Conservation (phyloP, 768 basidiomycete genomes). For the Tremella fuciformis region DNA sequence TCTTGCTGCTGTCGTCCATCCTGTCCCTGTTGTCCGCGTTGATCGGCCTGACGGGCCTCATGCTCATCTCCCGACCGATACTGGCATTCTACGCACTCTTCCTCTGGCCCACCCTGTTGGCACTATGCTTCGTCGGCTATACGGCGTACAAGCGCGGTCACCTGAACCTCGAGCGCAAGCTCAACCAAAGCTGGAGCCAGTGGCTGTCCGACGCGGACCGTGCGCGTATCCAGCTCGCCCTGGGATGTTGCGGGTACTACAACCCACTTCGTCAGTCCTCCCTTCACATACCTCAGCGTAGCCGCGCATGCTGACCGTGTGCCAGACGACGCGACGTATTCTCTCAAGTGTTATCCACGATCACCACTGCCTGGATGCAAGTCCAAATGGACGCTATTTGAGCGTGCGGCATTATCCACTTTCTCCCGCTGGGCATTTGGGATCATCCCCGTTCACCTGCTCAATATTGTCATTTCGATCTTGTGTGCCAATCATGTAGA, state of each 20-base stretch:
- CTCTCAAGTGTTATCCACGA: conserved; percentile 62
- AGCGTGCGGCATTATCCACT: conserved; percentile 56
- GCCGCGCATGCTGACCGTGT: neutral
- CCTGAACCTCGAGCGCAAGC: conserved; percentile 65
- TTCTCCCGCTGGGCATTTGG: conserved; percentile 61
- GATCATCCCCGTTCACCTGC: conserved; percentile 61
- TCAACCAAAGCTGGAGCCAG: conserved; percentile 67
- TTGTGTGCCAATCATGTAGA: conserved; percentile 69
- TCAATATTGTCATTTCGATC: conserved; percentile 62
- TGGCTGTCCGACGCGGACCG: conserved; percentile 61
- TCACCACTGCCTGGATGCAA: conserved; percentile 68
- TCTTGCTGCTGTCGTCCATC: conserved; percentile 62
- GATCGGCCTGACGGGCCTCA: conserved; percentile 61
- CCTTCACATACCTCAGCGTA: neutral
- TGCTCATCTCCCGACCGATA: conserved; percentile 67
- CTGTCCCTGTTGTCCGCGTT: conserved; percentile 62
- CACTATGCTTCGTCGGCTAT: conserved; percentile 64
- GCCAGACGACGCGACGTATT: conserved; percentile 60
- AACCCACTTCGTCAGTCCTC: conserved; percentile 56
- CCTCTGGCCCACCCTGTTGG: conserved; percentile 64
- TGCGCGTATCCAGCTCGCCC: conserved; percentile 61
- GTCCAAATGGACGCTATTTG: conserved; percentile 60
- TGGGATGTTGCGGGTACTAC: conserved; percentile 65
- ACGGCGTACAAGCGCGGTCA: conserved; percentile 62
- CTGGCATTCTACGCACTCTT: conserved; percentile 67